Evolutionary conservation across 202 grass and related monocot species (phyloP).

Genomic region (Saccharum hybrid): DNA sequence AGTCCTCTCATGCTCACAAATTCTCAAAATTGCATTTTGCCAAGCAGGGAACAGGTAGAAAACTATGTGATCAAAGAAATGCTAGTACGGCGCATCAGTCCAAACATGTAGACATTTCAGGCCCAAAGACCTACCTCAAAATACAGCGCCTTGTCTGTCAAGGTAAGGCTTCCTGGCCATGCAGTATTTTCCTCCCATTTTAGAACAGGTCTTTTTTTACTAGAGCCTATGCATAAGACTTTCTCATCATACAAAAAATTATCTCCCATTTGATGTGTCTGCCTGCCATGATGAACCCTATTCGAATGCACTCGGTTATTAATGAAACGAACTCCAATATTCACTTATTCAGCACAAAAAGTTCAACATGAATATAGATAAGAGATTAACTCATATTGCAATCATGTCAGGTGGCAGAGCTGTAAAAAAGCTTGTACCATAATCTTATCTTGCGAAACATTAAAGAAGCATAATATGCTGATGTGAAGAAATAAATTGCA

Average conservation of each 20-base stretch:
- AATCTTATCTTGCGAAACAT: slow-evolving; percentile 22
- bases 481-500: slow-evolving; percentile 9
- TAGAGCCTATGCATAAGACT: slow-evolving; percentile 91
- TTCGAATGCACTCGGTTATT: slow-evolving; percentile 30
- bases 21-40: slow-evolving; percentile 39
- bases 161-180: slow-evolving; percentile 92
- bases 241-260: slow-evolving; percentile 68
- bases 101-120: slow-evolving; percentile 39
- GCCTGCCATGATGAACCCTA: slow-evolving; percentile 90
- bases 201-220: slow-evolving; percentile 89
- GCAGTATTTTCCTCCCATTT: slow-evolving; percentile 97
- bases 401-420: background rate
- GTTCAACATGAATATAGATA: slow-evolving; percentile 23
- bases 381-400: slow-evolving; percentile 11
- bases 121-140: slow-evolving; percentile 73
- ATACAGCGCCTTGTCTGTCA: slow-evolving; percentile 90
- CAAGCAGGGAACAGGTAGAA: slow-evolving; percentile 25
- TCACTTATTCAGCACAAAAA: slow-evolving; percentile 19
- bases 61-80: slow-evolving; percentile 29
- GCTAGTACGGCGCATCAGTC: background rate
- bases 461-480: slow-evolving; percentile 35
- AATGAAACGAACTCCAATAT: slow-evolving; percentile 19
- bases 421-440: background rate
- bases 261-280: slow-evolving; percentile 75
- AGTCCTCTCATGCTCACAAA: slow-evolving; percentile 43